Base-by-base conservation (phyloP, 139 green algal genomes). In the Picochlorum sp. region DNA sequence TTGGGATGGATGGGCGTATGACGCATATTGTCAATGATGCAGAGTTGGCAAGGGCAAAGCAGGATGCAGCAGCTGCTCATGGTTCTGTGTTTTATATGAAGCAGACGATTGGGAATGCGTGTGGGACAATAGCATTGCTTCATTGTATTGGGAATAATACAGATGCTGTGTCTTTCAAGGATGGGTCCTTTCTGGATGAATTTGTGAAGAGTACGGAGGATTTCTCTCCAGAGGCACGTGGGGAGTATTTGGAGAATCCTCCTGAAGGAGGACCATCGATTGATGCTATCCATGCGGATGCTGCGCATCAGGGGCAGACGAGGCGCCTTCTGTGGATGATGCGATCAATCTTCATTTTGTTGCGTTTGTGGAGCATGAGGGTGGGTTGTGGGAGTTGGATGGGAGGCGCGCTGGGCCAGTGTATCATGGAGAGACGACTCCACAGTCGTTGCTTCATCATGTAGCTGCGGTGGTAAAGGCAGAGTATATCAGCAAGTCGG, bases 31-130 rank as follows among this genome's bases (percentile, higher is more conserved):
- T 28, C 24, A 28, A 28, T 28, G 0, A 20, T 54, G 51, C 51
- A 59, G 21, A 59, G 7, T 21, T 30, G n/a, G 21, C 21, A 34
- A 79, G 71, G 76, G 65, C 65, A 68, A 41, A 11, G 34, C 34
- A 41, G 34, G 20, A 45, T 56, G 3, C 18, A 23, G 20, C 61
- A 32, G 1, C 6, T 57, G 16, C 49, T 18, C 26, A 2, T 6
- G 7, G 47, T 13, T 58, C 47, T 5, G 24, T 92, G 4, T 96
- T 82, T 64, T 97, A 86, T 72, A 93, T 94, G 81, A 92, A 94
- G 75, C 92, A 96, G 67, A 96, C 86, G 2, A 89, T 97, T 34
- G 79, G 90, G 72, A 97, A 97, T 70, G 91, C 91, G 7, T 98
- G 92, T 76, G 92, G 92, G 52, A 97, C 92, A 16, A 95, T 98